These are phyloP conservation scores for Rubroboletus pulcherrimus DNA, from an alignment of 768 basidiomycete species.

Conservation along the genomic window DNA sequence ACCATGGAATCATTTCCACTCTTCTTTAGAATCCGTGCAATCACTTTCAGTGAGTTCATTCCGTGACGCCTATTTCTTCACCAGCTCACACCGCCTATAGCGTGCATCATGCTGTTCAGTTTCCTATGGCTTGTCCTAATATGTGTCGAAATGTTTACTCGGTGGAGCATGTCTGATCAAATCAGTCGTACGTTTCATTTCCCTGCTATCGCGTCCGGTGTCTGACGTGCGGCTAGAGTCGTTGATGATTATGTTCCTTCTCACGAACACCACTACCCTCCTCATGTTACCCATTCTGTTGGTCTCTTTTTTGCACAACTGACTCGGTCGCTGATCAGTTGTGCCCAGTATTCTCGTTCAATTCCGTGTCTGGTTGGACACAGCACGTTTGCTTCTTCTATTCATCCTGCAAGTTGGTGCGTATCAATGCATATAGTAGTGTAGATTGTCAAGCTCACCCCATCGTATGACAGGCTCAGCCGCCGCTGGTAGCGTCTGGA, in stretches of 20 bases:
- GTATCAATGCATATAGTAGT: slow-evolving; percentile 2
- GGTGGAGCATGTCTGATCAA: slow-evolving; percentile 43
- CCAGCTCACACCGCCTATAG: slow-evolving; percentile 27
- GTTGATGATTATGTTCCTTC: slow-evolving; percentile 44
- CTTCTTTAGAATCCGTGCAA: slow-evolving; percentile 30
- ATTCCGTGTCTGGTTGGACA: slow-evolving; percentile 54
- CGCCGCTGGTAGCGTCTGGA: slow-evolving; percentile 40
- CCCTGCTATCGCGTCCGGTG: background rate
- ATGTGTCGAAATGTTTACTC: slow-evolving; percentile 42
- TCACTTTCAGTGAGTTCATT: slow-evolving; percentile 27
- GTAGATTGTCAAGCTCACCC: background rate
- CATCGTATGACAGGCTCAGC: slow-evolving; percentile 37
- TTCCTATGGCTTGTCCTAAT: slow-evolving; percentile 49
- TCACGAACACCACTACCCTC: slow-evolving; percentile 37
- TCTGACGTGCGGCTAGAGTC: slow-evolving; percentile 20
- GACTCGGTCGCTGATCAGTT: background rate
- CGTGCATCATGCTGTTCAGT: slow-evolving; percentile 39
- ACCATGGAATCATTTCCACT: slow-evolving; percentile 30
- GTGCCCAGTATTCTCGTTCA: slow-evolving; percentile 39
- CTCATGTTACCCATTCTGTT: slow-evolving; percentile 43
- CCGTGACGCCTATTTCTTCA: background rate
- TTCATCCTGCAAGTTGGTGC: slow-evolving; percentile 46
- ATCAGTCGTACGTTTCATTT: slow-evolving; percentile 41
- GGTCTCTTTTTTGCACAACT: slow-evolving; percentile 16
- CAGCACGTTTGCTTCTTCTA: slow-evolving; percentile 46